phyloP scores from a whole-genome alignment of 2,329 filamentous ascomycete species.

The Trichoderma guizhouense region DNA sequence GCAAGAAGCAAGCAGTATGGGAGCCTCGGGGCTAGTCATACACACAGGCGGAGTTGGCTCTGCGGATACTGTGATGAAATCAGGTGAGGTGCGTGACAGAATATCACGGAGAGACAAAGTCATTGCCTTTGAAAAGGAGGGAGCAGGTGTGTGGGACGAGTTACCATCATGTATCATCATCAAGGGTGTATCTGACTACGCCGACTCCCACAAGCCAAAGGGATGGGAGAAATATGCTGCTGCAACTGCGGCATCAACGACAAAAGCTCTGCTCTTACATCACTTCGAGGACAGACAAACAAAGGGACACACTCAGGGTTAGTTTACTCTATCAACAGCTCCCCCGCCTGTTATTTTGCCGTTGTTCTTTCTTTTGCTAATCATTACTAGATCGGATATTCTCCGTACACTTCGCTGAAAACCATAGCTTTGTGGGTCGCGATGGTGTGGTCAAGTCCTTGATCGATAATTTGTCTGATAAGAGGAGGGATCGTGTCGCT shows the following conservation, averaged over 20 bases:
- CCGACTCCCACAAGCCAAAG: neutral
- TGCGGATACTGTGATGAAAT: neutral
- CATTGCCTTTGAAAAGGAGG: neutral
- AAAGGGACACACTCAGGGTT: neutral
- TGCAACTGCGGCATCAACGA: neutral
- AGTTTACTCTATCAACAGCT: neutral
- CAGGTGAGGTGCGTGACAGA: neutral
- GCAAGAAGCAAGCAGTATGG: neutral
- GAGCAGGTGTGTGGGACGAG: neutral
- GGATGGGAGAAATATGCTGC: neutral
- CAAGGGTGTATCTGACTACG: neutral
- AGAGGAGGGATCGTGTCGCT: neutral
- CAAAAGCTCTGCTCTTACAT: neutral
- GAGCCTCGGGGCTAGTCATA: neutral
- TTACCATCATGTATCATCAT: neutral
- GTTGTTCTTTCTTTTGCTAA: neutral
- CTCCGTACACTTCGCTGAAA: neutral
- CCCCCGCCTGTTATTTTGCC: accelerated
- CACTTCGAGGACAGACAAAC: neutral
- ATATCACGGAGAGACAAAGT: neutral
- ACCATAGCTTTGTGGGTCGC: neutral
- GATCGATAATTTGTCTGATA: neutral
- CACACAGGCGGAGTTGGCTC: neutral
- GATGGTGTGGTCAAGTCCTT: neutral
- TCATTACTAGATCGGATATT: neutral